Conservation (phyloP, 2,329 filamentous ascomycete species). For the Penicillium sp. region DNA sequence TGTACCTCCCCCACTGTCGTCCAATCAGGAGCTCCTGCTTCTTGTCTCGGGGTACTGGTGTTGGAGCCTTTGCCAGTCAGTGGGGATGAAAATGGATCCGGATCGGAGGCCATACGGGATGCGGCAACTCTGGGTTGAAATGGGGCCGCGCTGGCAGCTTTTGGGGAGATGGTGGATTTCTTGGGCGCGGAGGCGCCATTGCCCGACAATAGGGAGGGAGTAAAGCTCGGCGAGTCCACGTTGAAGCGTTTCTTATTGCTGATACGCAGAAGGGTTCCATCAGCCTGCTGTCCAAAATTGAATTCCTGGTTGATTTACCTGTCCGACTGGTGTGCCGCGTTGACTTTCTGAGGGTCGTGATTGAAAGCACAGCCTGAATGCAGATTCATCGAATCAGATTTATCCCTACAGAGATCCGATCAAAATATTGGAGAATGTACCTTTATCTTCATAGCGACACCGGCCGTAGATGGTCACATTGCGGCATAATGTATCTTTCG, state of each 20-base stretch:
- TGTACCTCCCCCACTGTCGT: conserved; percentile 43
- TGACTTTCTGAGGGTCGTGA: conserved; percentile 71
- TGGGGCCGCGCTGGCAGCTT: conserved; percentile 80
- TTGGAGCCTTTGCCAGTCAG: conserved; percentile 41
- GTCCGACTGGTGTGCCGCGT: conserved; percentile 40
- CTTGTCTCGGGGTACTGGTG: conserved; percentile 44
- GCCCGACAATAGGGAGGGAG: conserved; percentile 56
- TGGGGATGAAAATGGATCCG: background rate
- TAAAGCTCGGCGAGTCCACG: conserved; percentile 95
- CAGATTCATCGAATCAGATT: conserved; percentile 11
- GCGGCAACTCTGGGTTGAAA: conserved; percentile 46
- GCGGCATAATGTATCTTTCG: conserved; percentile 85
- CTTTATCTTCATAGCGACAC: conserved; percentile 87
- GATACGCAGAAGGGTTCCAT: background rate
- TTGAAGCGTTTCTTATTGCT: conserved; percentile 72
- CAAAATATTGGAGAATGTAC: conserved; percentile 35
- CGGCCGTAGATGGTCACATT: conserved; percentile 93
- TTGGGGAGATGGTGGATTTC: conserved; percentile 77
- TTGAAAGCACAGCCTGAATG: conserved; percentile 75
- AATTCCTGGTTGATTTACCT: conserved; percentile 30
- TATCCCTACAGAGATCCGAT: background rate
- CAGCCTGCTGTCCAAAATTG: background rate
- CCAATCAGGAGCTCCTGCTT: conserved; percentile 45
- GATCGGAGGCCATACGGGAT: conserved; percentile 34
- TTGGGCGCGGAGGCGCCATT: conserved; percentile 51